These are phyloP conservation scores for Rhodamnia rubescens DNA, from an alignment of 345 rosid genomes.

Conservation along the genomic window DNA sequence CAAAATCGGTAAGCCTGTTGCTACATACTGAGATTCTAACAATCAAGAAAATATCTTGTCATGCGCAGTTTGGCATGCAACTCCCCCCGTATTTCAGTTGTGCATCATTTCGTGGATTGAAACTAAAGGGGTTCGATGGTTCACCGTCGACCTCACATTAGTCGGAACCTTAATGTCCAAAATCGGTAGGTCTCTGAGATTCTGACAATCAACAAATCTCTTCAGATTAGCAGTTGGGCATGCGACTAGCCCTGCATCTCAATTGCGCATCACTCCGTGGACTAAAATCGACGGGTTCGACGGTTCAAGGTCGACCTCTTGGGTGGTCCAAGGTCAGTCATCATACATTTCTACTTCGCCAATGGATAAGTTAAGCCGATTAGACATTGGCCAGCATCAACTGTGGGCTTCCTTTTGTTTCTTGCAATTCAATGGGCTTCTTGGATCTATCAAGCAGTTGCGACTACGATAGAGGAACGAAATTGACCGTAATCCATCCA, in stretches of 20 bases:
- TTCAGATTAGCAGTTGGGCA: accelerated
- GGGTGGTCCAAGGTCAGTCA: neutral
- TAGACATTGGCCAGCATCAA: neutral
- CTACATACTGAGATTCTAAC: neutral
- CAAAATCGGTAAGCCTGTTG: neutral
- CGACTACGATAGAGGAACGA: neutral
- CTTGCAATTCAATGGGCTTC: neutral
- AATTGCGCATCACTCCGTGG: neutral
- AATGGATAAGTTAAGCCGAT: neutral
- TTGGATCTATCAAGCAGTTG: neutral
- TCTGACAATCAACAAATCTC: neutral
- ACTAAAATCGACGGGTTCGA: neutral
- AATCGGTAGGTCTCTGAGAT: neutral
- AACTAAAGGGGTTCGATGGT: neutral
- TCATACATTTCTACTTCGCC: neutral
- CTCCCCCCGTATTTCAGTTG: neutral
- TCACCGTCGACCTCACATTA: neutral
- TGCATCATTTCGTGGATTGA: too few relatives aligned
- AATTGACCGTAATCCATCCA: neutral
- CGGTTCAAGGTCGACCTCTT: neutral
- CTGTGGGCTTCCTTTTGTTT: neutral
- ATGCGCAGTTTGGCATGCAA: accelerated
- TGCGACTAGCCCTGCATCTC: neutral
- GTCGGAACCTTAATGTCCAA: neutral
- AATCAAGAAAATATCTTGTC: neutral